Evolutionary conservation across 1,284 basidiomycete genomes (phyloP).

Genomic region (Microstroma glucosiphilum): DNA sequence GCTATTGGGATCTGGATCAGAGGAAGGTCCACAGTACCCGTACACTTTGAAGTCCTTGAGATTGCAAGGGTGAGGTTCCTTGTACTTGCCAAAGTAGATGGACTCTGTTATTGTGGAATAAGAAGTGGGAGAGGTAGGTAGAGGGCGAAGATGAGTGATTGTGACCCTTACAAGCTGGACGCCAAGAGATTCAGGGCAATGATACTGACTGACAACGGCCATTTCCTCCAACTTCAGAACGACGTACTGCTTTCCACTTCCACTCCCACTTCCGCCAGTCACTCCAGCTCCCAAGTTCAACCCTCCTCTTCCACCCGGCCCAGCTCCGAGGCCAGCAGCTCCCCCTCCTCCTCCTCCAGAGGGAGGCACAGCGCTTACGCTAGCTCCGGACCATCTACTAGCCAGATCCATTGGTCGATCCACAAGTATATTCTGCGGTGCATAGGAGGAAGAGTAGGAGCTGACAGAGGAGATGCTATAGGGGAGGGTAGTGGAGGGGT

Average conservation of each 20-base stretch:
- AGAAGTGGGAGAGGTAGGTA: not conserved
- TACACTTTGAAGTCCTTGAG: conserved; percentile 48
- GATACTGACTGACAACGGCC: conserved; percentile 30
- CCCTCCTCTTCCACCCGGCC: conserved; percentile 12
- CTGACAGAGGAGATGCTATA: conserved; percentile 29
- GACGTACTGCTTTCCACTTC: conserved; percentile 45
- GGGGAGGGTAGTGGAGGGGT: not conserved
- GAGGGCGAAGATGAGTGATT: conserved; percentile 1
- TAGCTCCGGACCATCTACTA: conserved; percentile 34
- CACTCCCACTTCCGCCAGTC: conserved; percentile 2
- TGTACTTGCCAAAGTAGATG: conserved; percentile 51
- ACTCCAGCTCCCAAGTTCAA: conserved; percentile 8
- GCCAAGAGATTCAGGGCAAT: not conserved
- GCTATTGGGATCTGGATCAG: conserved; percentile 12
- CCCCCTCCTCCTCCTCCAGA: conserved; percentile 16
- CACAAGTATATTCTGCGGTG: conserved; percentile 38
- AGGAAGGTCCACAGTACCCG: conserved; percentile 28
- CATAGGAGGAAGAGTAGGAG: conserved; percentile 40
- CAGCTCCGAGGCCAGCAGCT: conserved; percentile 17
- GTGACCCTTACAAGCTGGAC: not conserved
- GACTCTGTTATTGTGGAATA: conserved; percentile 1
- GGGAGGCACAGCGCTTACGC: conserved; percentile 16
- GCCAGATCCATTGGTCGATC: conserved; percentile 36
- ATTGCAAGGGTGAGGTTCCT: conserved; percentile 51
- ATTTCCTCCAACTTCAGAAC: conserved; percentile 43